Conservation (phyloP, 23 red algal species). For the Rhodosorus marinus region DNA sequence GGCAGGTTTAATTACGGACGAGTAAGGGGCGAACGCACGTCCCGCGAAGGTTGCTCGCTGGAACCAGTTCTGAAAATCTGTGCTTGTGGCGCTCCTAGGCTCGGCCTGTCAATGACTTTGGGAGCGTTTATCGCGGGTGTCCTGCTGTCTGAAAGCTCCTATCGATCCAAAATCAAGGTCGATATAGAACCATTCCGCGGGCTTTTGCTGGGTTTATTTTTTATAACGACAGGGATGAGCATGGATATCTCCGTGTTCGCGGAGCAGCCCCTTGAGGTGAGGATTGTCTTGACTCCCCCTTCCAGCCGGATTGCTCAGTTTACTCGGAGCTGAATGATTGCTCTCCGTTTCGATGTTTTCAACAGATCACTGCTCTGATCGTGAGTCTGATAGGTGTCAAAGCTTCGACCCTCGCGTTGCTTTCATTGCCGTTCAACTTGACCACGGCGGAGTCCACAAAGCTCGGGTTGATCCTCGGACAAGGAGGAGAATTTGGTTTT, state of each 20-base stretch:
- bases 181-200: conserved; percentile 94
- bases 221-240: conserved; percentile 95
- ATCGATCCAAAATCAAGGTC: conserved; percentile 61
- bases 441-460: conserved; percentile 63
- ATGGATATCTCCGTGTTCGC: conserved; percentile 49
- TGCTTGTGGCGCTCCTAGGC: too few relatives aligned
- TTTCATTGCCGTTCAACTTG: conserved; percentile 53
- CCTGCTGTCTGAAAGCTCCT: conserved; percentile 60
- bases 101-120: conserved; percentile 90
- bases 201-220: conserved; percentile 85
- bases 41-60: too few relatives aligned
- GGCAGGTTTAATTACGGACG: conserved; percentile 69
- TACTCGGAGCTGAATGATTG: too few relatives aligned
- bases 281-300: too few relatives aligned
- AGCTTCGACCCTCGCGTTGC: conserved; percentile 34
- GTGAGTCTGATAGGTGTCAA: conserved; percentile 49
- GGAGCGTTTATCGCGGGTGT: conserved; percentile 91
- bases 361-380: too few relatives aligned
- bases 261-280: conserved; percentile 36
- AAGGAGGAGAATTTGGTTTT: conserved; percentile 96
- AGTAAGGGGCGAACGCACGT: too few relatives aligned
- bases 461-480: conserved; percentile 64
- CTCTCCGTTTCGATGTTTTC: too few relatives aligned
- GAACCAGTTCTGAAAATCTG: too few relatives aligned
- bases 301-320: too few relatives aligned